Evolutionary conservation across 176 grass and related monocot species (phyloP).

Genomic region (Saccharum spontaneum): DNA sequence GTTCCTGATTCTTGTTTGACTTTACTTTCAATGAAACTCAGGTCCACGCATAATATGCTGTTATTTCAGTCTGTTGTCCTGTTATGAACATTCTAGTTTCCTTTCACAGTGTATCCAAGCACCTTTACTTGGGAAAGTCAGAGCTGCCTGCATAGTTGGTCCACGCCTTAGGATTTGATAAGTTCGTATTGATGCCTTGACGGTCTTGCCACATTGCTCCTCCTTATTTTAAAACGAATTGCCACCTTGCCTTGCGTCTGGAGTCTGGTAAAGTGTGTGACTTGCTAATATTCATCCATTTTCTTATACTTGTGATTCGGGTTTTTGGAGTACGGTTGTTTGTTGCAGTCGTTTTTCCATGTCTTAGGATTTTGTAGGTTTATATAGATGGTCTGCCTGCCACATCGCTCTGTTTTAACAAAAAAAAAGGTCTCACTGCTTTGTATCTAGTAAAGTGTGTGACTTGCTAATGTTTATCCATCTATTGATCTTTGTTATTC

Average conservation of each 20-base stretch:
- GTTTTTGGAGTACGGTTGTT: constrained; percentile 1
- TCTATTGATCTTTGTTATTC: constrained; percentile 8
- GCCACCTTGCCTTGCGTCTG: not conserved
- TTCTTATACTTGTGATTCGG: not conserved
- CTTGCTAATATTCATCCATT: constrained; percentile 20
- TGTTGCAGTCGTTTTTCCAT: not conserved
- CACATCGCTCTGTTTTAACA: not conserved
- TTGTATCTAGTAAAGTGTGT: constrained; percentile 2
- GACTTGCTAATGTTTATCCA: constrained; percentile 28
- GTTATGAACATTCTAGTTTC: not conserved
- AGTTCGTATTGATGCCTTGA: constrained; percentile 2
- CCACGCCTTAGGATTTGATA: not conserved
- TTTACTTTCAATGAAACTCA: not conserved
- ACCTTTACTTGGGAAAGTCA: not conserved
- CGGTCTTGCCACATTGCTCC: not conserved
- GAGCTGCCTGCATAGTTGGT: not conserved
- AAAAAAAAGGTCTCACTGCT: not conserved
- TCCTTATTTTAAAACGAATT: not conserved
- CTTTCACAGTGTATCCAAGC: not conserved
- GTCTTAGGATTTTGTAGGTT: constrained; percentile 23
- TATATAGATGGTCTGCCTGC: not conserved
- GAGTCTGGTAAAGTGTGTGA: not conserved
- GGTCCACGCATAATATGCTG: not conserved
- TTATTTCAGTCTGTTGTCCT: not conserved
- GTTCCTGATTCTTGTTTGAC: not conserved